Conservation (phyloP, 768 basidiomycete genomes). For the Leccinum uliginosum region DNA sequence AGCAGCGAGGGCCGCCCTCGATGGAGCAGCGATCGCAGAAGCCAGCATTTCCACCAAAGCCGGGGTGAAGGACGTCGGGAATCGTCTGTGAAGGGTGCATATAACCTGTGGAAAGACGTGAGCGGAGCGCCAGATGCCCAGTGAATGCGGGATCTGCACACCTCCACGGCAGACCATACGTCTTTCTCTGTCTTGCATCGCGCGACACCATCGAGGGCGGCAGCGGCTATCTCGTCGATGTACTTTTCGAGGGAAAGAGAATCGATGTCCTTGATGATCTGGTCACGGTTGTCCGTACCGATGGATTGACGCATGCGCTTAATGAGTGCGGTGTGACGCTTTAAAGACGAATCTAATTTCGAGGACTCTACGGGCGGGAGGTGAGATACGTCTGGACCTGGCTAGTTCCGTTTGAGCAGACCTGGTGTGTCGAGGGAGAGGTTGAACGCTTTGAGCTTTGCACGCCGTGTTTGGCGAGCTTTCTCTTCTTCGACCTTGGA, state of each 20-base stretch:
- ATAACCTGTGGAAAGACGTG: conserved; percentile 56
- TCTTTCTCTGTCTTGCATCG: conserved; percentile 93
- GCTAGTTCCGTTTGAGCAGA: conserved; percentile 17
- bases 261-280: conserved; percentile 90
- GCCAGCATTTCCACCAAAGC: conserved; percentile 58
- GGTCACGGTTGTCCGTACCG: conserved; percentile 75
- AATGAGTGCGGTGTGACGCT: conserved; percentile 92
- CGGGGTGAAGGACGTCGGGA: conserved; percentile 76
- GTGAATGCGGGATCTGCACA: conserved; percentile 31
- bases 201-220: conserved; percentile 76
- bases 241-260: conserved; percentile 92
- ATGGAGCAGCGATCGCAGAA: conserved; percentile 54
- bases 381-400: conserved; percentile 3
- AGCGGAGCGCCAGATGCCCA: not conserved
- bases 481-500: conserved; percentile 48
- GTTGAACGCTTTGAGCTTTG: conserved; percentile 57
- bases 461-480: conserved; percentile 51
- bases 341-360: conserved; percentile 90
- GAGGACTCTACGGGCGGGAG: conserved; percentile 46
- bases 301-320: conserved; percentile 89
- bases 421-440: conserved; percentile 45
- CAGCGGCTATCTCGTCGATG: conserved; percentile 88
- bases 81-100: conserved; percentile 83
- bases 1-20: conserved; percentile 50
- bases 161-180: conserved; percentile 89